Conservation (phyloP, 2,329 filamentous ascomycete genomes). For the Colletotrichum truncatum region DNA sequence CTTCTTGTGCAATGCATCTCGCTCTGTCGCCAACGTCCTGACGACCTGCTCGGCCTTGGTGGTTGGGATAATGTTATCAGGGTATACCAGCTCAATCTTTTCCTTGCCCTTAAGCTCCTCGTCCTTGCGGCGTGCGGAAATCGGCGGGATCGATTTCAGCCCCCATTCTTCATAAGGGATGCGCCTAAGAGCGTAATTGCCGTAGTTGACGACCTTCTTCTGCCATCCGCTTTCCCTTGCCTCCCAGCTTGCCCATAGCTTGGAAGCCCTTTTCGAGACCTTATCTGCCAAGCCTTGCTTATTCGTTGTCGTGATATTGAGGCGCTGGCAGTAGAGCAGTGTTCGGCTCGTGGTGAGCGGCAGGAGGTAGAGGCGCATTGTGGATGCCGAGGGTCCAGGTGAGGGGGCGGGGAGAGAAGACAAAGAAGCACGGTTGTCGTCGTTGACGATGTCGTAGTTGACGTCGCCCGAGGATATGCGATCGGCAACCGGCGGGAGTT, state of each 20-base stretch:
- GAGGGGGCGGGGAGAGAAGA: neutral
- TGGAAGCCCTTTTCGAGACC: constrained; percentile 74
- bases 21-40: constrained; percentile 77
- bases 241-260: constrained; percentile 89
- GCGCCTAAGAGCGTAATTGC: constrained; percentile 84
- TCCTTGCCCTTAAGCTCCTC: constrained; percentile 71
- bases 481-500: constrained; percentile 8
- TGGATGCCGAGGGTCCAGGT: neutral
- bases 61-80: constrained; percentile 72
- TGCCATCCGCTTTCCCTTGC: constrained; percentile 87
- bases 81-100: constrained; percentile 80
- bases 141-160: constrained; percentile 89
- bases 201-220: constrained; percentile 84
- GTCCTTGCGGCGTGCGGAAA: constrained; percentile 72
- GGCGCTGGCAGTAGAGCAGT: constrained; percentile 89
- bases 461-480: neutral
- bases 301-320: constrained; percentile 64
- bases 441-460: neutral
- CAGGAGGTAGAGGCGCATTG: constrained; percentile 92
- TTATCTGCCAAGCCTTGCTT: constrained; percentile 72
- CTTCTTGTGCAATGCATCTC: constrained; percentile 79
- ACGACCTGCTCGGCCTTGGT: constrained; percentile 73
- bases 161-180: constrained; percentile 99
- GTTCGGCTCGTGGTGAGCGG: constrained; percentile 92
- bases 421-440: neutral